phyloP scores from a whole-genome alignment of 768 basidiomycete genomes.

The Rhizopogon vesiculosus region DNA sequence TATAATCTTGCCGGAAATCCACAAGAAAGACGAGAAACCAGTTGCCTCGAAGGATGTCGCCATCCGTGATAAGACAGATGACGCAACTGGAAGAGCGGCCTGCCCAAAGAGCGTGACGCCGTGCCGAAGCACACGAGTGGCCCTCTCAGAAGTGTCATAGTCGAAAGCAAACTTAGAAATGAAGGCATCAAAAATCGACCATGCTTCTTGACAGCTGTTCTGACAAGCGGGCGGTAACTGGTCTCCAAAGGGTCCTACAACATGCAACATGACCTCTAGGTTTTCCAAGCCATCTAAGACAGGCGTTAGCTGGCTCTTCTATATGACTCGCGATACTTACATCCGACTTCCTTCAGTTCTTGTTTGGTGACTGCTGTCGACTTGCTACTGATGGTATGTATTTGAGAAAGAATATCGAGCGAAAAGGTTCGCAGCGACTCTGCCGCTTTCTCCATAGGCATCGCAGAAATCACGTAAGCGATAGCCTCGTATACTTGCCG shows the following conservation, averaged over 20 bases:
- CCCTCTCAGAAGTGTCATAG: slow-evolving; percentile 75
- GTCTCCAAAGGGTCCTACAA: slow-evolving; percentile 79
- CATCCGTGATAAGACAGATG: slow-evolving; percentile 73
- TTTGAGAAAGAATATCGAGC: slow-evolving; percentile 72
- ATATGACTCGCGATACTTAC: slow-evolving; percentile 39
- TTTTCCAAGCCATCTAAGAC: slow-evolving; percentile 80
- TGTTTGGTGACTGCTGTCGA: slow-evolving; percentile 56
- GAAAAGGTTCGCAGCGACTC: slow-evolving; percentile 84
- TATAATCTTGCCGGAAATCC: slow-evolving; percentile 91
- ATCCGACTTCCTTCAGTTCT: slow-evolving; percentile 60
- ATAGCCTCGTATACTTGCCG: slow-evolving; percentile 95
- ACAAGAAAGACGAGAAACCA: slow-evolving; percentile 82
- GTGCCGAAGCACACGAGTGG: slow-evolving; percentile 79
- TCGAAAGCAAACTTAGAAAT: slow-evolving; percentile 73
- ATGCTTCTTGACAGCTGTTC: slow-evolving; percentile 74
- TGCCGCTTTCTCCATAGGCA: slow-evolving; percentile 87
- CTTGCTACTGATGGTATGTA: slow-evolving; percentile 62
- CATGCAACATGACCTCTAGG: slow-evolving; percentile 84
- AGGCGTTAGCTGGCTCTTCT: slow-evolving; percentile 6
- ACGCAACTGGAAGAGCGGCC: slow-evolving; percentile 60
- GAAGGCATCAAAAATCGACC: slow-evolving; percentile 79
- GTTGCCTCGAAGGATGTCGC: slow-evolving; percentile 72
- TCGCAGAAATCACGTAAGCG: slow-evolving; percentile 89
- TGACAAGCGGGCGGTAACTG: slow-evolving; percentile 78
- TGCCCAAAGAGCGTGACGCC: slow-evolving; percentile 79